Evolutionary conservation across 805 yeast genomes (phyloP).

Genomic region (Brettanomyces sp.): DNA sequence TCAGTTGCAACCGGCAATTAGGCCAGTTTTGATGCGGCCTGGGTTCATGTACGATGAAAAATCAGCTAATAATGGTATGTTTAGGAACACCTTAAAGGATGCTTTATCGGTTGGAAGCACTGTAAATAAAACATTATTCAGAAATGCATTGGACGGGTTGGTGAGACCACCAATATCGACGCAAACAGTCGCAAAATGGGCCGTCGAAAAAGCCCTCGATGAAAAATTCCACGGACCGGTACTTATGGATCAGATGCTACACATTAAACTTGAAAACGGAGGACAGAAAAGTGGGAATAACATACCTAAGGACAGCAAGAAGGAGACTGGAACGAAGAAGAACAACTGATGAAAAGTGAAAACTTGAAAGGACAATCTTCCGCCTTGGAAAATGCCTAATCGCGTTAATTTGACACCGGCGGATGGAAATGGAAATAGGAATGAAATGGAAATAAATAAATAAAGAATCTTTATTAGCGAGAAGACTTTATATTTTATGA

Average conservation of each 20-base stretch:
- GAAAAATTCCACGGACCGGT: constrained; percentile 47
- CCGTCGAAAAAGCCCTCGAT: constrained; percentile 47
- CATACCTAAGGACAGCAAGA: too few species aligned
- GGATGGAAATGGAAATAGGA: too few species aligned
- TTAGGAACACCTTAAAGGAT: constrained; percentile 33
- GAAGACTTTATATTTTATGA: too few species aligned
- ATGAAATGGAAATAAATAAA: too few species aligned
- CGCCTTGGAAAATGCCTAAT: too few species aligned
- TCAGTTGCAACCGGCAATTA: constrained; percentile 32
- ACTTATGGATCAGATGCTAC: constrained; percentile 39
- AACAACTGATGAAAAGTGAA: too few species aligned
- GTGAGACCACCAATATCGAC: constrained; percentile 60
- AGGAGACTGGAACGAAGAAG: too few species aligned
- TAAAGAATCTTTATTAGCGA: too few species aligned
- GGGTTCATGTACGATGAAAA: constrained; percentile 66
- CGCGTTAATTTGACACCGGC: too few species aligned
- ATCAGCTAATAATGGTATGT: constrained; percentile 9
- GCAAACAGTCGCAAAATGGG: constrained; percentile 54
- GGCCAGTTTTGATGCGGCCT: constrained; percentile 66
- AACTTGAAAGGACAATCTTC: too few species aligned
- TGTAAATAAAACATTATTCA: constrained; percentile 33
- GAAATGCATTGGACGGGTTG: constrained; percentile 35
- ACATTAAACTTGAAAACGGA: constrained; percentile 2
- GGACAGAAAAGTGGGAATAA: too few species aligned
- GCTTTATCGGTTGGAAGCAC: constrained; percentile 34